phyloP scores from a whole-genome alignment of 2,329 filamentous ascomycete genomes.

The Arthrobotrys pseudoclavata region DNA sequence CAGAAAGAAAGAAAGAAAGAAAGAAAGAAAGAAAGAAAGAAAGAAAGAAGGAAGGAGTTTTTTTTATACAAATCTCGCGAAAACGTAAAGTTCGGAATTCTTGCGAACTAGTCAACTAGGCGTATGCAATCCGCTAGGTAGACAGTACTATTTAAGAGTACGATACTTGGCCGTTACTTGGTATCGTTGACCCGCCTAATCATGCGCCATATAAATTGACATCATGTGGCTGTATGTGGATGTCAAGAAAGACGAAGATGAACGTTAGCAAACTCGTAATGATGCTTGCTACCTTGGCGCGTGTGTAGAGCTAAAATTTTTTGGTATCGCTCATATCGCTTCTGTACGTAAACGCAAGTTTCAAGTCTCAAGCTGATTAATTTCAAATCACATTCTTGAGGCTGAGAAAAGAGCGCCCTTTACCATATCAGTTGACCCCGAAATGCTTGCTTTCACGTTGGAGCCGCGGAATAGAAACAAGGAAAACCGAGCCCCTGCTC shows the following conservation, averaged over 20 bases:
- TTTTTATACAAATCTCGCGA: not conserved
- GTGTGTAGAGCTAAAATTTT: not conserved
- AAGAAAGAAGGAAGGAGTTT: too few relatives aligned
- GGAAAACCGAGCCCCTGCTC: slow-evolving; percentile 25
- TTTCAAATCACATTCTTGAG: slow-evolving; percentile 1
- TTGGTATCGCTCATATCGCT: slow-evolving; percentile 19
- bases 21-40: too few relatives aligned
- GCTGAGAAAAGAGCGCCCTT: slow-evolving; percentile 6
- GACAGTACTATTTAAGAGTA: slow-evolving; percentile 1
- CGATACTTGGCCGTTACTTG: not conserved
- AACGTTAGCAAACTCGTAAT: not conserved
- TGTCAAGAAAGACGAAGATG: not conserved
- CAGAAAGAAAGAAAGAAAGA: too few relatives aligned
- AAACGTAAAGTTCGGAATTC: not conserved
- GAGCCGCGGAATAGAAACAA: slow-evolving; percentile 34
- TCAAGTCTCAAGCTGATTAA: slow-evolving; percentile 7
- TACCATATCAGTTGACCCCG: not conserved
- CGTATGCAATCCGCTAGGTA: not conserved
- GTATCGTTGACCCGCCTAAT: not conserved
- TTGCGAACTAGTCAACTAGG: not conserved
- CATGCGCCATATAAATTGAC: slow-evolving; percentile 7
- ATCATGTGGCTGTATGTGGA: slow-evolving; percentile 4
- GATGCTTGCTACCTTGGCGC: not conserved
- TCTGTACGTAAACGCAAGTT: slow-evolving; percentile 6
- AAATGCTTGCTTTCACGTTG: slow-evolving; percentile 27